Conservation (phyloP, 305 asterid genomes). For the Fraxinus dipetala region DNA sequence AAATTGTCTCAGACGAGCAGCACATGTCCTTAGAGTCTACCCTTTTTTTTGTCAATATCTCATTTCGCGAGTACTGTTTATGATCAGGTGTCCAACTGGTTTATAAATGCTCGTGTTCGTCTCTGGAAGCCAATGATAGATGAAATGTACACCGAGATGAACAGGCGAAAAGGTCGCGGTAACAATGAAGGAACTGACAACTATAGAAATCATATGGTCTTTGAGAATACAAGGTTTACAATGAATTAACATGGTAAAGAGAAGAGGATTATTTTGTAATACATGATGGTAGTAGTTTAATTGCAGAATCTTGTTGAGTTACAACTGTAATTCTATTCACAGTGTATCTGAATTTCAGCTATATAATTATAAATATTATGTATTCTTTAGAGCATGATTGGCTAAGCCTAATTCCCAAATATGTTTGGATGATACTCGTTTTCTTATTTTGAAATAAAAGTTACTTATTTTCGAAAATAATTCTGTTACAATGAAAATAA, state of each 20-base stretch:
- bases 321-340: conserved; percentile 17
- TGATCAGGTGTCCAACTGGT: conserved; percentile 77
- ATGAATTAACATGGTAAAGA: conserved; percentile 30
- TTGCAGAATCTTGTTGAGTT: conserved; percentile 16
- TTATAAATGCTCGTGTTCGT: conserved; percentile 81
- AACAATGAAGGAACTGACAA: conserved; percentile 35
- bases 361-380: not conserved
- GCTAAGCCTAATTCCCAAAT: not conserved
- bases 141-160: conserved; percentile 87
- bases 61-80: not conserved
- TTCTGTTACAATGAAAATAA: too few species aligned
- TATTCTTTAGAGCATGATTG: not conserved
- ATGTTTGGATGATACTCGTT: not conserved
- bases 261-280: conserved; percentile 9
- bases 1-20: not conserved
- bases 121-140: conserved; percentile 93
- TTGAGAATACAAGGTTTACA: conserved; percentile 39
- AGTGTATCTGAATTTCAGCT: not conserved
- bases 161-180: conserved; percentile 37
- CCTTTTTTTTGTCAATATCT: not conserved
- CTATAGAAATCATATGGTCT: conserved; percentile 31
- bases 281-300: conserved; percentile 5
- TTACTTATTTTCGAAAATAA: too few species aligned
- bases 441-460: too few species aligned
- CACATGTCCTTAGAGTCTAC: not conserved